Evolutionary conservation across 2,329 filamentous ascomycete species (phyloP).

Genomic region (Domatiomyces globalis): DNA sequence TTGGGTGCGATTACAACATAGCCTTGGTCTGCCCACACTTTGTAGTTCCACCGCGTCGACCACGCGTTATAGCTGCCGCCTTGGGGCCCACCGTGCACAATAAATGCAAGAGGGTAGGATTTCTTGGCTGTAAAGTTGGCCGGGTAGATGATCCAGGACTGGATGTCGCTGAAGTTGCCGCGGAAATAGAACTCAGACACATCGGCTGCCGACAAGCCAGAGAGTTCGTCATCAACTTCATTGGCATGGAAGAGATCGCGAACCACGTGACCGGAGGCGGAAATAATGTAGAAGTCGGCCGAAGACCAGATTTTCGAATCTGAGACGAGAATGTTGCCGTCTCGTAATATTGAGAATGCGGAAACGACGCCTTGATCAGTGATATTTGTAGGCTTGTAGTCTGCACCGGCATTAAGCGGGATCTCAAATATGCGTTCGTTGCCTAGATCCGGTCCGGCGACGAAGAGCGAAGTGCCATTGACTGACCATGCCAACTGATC

Average conservation of each 20-base stretch:
- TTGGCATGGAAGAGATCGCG: conserved; percentile 25
- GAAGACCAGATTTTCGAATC: conserved; percentile 25
- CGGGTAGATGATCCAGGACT: conserved; percentile 30
- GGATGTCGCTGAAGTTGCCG: conserved; percentile 25
- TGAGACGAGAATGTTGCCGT: conserved; percentile 23
- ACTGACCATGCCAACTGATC: conserved; percentile 36
- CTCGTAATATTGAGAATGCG: conserved; percentile 20
- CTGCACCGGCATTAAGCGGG: conserved; percentile 21
- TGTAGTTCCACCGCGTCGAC: conserved; percentile 75
- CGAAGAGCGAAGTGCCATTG: conserved; percentile 49
- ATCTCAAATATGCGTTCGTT: conserved; percentile 31
- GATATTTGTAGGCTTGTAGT: conserved; percentile 25
- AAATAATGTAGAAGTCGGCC: conserved; percentile 24
- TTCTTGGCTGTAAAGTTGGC: conserved; percentile 50
- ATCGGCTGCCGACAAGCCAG: conserved; percentile 23
- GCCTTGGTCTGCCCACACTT: conserved; percentile 73
- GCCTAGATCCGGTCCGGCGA: conserved; percentile 60
- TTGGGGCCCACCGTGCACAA: conserved; percentile 75
- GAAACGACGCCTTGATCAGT: conserved; percentile 23
- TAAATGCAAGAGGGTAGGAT: conserved; percentile 64
- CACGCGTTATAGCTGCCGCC: conserved; percentile 61
- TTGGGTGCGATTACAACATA: conserved; percentile 74
- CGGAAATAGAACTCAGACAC: conserved; percentile 26
- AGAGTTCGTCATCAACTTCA: conserved; percentile 26
- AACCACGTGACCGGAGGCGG: conserved; percentile 19